Evolutionary conservation across 345 rosid genomes (phyloP).

Genomic region (Eucalyptus cloeziana): DNA sequence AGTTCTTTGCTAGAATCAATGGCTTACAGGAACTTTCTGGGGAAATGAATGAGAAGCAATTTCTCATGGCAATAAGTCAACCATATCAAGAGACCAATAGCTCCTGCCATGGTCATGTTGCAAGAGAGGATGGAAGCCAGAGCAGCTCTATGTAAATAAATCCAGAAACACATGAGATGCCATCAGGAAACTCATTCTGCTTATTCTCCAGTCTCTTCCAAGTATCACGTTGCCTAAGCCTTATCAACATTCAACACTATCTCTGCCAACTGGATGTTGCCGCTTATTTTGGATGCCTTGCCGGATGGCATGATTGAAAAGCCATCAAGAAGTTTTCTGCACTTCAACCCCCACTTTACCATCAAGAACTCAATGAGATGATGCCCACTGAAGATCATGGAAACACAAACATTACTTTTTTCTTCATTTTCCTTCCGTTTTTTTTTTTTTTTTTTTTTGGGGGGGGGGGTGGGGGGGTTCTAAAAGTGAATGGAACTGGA

Average conservation of each 20-base stretch:
- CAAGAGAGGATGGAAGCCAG: background rate
- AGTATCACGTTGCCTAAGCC: constrained; percentile 3
- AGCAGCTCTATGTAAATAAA: background rate
- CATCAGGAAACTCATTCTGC: background rate
- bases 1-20: background rate
- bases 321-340: constrained; percentile 63
- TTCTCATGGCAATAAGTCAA: background rate
- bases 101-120: background rate
- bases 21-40: background rate
- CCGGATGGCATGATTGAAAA: constrained; percentile 69
- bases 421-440: no score
- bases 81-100: background rate
- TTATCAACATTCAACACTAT: constrained; percentile 16
- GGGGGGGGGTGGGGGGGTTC: no score
- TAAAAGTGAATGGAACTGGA: background rate
- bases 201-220: background rate
- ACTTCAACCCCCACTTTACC: constrained; percentile 83
- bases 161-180: background rate
- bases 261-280: constrained; percentile 76
- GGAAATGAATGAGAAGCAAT: background rate
- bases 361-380: constrained; percentile 85
- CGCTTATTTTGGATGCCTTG: constrained; percentile 52
- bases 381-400: constrained; percentile 52
- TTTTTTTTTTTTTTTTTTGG: rapidly evolving
- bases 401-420: background rate